Evolutionary conservation across 257 asterid genomes (phyloP), one percentile per base, ranked within the genome.

Genomic region (Rhazya stricta): DNA sequence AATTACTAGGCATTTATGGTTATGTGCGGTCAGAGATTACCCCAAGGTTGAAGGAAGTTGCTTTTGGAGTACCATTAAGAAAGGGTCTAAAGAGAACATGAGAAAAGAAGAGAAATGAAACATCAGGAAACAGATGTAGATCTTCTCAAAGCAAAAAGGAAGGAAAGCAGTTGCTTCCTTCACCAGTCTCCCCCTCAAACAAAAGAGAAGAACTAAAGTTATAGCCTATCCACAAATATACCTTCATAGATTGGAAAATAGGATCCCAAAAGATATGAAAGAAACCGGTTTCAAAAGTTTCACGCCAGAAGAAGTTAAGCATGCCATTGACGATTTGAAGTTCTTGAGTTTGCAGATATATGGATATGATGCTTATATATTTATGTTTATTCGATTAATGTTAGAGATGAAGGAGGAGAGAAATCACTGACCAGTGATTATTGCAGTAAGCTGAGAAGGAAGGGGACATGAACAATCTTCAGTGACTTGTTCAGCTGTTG

Each of bases 401-500:
- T 19, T 48, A 48, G 54, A 12, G 21, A 48, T 13, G 34, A 25
- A 6, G 10, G 37, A 5, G 23, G 54, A 73, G 6, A 32, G 37
- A 43, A n/a, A 25, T 0, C 2, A 77, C 76, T 79, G 25, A 92
- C 98, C 97, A 0, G 98, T 93, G 86, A 93, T 88, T 3, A 93
- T 89, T n/a, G 98, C 98, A 71, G 97, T 91, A 81, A 88, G 96
- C 6, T 76, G 82, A 67, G 69, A 45, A 67, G 77, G 15, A 85
- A 43, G 80, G 51, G 18, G 63, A 65, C 19, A 67, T 60, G 78
- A 73, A 25, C 78, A 86, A 74, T 86, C 83, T 41, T 74, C 46
- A 76, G 94, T 83, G 13, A 91, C 85, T 69, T 93, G 85, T 6
- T 85, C 85, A 23, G 97, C 97, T 18, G 93, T 88, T 13, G 98